Evolutionary conservation across 495 filamentous ascomycete species (phyloP).

Genomic region (Parathielavia hyrcaniae): DNA sequence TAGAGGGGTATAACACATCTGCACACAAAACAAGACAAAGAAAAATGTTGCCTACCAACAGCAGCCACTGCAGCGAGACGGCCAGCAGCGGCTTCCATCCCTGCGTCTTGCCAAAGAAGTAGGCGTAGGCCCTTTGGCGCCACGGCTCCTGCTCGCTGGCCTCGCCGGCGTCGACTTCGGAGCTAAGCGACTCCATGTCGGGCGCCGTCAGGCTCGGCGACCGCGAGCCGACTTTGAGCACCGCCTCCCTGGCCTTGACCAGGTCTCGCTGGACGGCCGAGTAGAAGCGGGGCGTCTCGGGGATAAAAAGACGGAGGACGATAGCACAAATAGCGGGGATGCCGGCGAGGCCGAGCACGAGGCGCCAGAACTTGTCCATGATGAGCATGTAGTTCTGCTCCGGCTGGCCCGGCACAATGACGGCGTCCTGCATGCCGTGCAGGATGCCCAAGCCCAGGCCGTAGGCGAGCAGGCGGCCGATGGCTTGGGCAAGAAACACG

Average conservation of each 20-base stretch:
- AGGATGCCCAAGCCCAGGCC: not conserved
- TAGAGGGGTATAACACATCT: too few relatives aligned
- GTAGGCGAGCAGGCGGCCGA: not conserved
- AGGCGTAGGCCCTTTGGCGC: not conserved
- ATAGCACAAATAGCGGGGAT: not conserved
- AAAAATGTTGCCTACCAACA: not conserved
- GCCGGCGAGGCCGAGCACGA: not conserved
- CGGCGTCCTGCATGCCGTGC: not conserved
- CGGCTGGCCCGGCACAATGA: not conserved
- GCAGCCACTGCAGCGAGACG: not conserved
- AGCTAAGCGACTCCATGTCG: not conserved
- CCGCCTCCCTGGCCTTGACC: not conserved
- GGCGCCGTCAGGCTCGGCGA: not conserved
- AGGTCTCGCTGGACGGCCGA: not conserved
- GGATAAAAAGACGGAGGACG: not conserved
- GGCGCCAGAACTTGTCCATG: not conserved
- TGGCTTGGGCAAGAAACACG: not conserved
- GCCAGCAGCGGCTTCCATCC: conserved; percentile 2
- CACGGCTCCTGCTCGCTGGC: not conserved
- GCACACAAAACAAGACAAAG: too few relatives aligned
- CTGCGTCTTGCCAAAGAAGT: not conserved
- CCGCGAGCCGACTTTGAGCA: not conserved
- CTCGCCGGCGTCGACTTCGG: not conserved
- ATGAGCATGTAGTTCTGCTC: not conserved
- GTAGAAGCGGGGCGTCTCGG: conserved; percentile 1